phyloP scores from a whole-genome alignment of 2,329 filamentous ascomycete genomes.

The Tolypocladium ophioglossoides region DNA sequence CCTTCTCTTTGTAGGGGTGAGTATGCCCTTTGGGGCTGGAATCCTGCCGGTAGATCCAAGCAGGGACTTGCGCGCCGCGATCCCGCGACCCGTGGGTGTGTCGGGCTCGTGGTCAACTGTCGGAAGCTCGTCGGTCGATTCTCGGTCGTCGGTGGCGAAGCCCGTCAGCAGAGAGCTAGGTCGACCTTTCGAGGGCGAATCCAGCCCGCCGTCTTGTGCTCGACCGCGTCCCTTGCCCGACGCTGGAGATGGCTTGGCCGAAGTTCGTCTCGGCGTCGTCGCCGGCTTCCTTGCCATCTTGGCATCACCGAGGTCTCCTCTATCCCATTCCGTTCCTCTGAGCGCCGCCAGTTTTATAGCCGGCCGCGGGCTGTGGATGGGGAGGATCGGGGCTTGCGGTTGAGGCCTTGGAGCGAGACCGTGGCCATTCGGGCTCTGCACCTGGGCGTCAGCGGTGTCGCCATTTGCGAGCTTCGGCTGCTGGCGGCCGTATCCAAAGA shows the following conservation, averaged over 20 bases:
- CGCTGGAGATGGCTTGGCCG: neutral
- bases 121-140: constrained; percentile 1
- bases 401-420: neutral
- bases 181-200: neutral
- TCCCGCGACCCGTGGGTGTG: constrained; percentile 4
- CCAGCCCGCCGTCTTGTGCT: neutral
- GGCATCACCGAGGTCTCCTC: constrained; percentile 10
- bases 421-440: constrained; percentile 1
- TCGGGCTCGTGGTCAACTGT: neutral
- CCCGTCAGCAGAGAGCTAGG: neutral
- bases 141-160: neutral
- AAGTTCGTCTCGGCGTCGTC: constrained; percentile 9
- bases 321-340: constrained; percentile 27
- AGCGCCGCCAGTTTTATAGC: constrained; percentile 26
- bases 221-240: neutral
- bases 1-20: constrained; percentile 41
- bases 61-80: neutral
- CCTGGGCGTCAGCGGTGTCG: neutral
- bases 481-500: constrained; percentile 13
- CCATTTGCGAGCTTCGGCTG: constrained; percentile 2
- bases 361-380: constrained; percentile 9
- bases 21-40: constrained; percentile 39
- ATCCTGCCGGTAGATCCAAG: constrained; percentile 4
- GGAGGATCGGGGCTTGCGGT: constrained; percentile 2
- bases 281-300: constrained; percentile 4